These are phyloP conservation scores for Sorghum bicolor DNA, from an alignment of 176 grass and related monocot species.

Conservation along the genomic window Sorghum_bicolor_NCBIv3 NC_012871.2:14491501-14492000, in stretches of 20 bases:
- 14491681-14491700: conserved; percentile 31
- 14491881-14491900: conserved; percentile 46
- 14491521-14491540: conserved; percentile 75
- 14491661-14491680: conserved; percentile 46
- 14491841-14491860: conserved; percentile 49
- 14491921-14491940: conserved; percentile 60
- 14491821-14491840: conserved; percentile 32
- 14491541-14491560: conserved; percentile 74
- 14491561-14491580: conserved; percentile 67
- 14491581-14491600: conserved; percentile 75
- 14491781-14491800: conserved; percentile 1
- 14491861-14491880: conserved; percentile 47
- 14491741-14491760: neutral
- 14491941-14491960: conserved; percentile 74
- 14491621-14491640: conserved; percentile 90
- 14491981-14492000: conserved; percentile 95
- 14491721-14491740: conserved; percentile 46
- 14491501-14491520: conserved; percentile 81
- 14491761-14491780: neutral
- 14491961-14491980: conserved; percentile 94
- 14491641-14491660: conserved; percentile 51
- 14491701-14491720: conserved; percentile 29
- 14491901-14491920: conserved; percentile 55
- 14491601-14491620: conserved; percentile 70
- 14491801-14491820: conserved; percentile 29